These are phyloP conservation scores for Cadophora luteo-olivacea DNA, from an alignment of 2,329 filamentous ascomycete species.

Conservation along the genomic window DNA sequence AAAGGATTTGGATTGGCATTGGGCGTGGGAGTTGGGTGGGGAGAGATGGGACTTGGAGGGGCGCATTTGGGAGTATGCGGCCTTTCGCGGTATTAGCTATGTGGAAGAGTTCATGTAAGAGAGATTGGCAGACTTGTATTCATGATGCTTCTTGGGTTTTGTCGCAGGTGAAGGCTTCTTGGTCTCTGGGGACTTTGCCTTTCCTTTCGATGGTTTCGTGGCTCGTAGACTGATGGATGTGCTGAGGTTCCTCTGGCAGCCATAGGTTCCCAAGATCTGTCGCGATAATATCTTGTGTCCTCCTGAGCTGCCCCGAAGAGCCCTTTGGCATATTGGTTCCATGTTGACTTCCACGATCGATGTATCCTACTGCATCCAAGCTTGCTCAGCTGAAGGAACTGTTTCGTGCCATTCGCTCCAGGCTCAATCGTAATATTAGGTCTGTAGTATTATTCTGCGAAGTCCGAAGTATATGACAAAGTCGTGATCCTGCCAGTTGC, in stretches of 20 bases:
- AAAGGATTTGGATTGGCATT: slow-evolving; percentile 37
- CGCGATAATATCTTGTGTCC: background rate
- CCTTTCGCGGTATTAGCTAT: slow-evolving; percentile 25
- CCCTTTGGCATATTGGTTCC: background rate
- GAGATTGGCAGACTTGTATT: slow-evolving; percentile 26
- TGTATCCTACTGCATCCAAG: background rate
- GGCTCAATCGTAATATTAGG: background rate
- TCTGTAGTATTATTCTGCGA: background rate
- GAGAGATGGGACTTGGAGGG: slow-evolving; percentile 6
- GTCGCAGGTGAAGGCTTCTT: background rate
- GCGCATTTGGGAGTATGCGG: slow-evolving; percentile 29
- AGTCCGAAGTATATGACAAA: background rate
- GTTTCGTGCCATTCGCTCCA: background rate
- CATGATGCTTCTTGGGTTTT: background rate
- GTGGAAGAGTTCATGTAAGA: background rate
- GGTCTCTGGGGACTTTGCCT: slow-evolving; percentile 18
- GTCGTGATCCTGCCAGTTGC: background rate
- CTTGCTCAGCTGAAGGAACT: background rate
- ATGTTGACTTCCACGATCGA: background rate
- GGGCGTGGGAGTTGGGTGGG: background rate
- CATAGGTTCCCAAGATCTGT: background rate
- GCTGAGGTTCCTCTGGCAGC: slow-evolving; percentile 1
- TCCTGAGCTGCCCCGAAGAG: background rate
- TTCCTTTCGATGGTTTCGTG: slow-evolving; percentile 11
- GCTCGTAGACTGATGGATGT: slow-evolving; percentile 15